phyloP scores from a whole-genome alignment of 495 filamentous ascomycete species.

The Hypoxylon fragiforme region DNA sequence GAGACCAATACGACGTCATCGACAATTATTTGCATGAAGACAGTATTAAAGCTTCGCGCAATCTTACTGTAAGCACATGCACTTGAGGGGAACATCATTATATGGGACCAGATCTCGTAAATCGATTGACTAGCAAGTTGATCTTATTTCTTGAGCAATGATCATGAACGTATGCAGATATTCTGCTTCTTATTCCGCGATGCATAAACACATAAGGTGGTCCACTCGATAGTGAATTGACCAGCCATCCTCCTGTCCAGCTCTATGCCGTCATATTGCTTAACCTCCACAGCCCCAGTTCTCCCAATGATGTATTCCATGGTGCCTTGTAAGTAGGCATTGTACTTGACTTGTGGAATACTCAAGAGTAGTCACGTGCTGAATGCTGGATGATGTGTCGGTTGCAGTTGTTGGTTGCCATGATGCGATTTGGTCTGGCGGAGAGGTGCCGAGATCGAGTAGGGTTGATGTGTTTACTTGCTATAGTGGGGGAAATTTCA shows the following conservation, averaged over 20 bases:
- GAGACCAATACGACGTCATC: slow-evolving; percentile 8
- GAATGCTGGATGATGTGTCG: slow-evolving; percentile 24
- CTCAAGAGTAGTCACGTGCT: slow-evolving; percentile 5
- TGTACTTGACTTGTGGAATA: slow-evolving; percentile 4
- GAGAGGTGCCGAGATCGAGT: slow-evolving; percentile 62
- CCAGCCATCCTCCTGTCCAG: slow-evolving; percentile 37
- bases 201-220: slow-evolving; percentile 32
- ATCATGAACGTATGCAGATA: slow-evolving; percentile 20
- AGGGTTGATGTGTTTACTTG: slow-evolving; percentile 68
- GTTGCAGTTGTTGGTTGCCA: slow-evolving; percentile 35
- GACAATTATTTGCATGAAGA: not conserved
- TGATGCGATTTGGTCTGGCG: slow-evolving; percentile 35
- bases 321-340: slow-evolving; percentile 5
- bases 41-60: slow-evolving; percentile 1
- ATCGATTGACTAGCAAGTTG: slow-evolving; percentile 28
- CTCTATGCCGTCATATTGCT: slow-evolving; percentile 28
- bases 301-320: slow-evolving; percentile 3
- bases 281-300: slow-evolving; percentile 17
- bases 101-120: slow-evolving; percentile 18
- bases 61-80: not conserved
- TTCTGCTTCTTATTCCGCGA: slow-evolving; percentile 13
- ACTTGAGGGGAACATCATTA: not conserved
- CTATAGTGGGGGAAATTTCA: slow-evolving; percentile 46
- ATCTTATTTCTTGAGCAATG: slow-evolving; percentile 29
- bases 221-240: slow-evolving; percentile 42